Conservation (phyloP, 371 early-diverging fungal genomes). For the Syncephalastrum racemosum region DNA sequence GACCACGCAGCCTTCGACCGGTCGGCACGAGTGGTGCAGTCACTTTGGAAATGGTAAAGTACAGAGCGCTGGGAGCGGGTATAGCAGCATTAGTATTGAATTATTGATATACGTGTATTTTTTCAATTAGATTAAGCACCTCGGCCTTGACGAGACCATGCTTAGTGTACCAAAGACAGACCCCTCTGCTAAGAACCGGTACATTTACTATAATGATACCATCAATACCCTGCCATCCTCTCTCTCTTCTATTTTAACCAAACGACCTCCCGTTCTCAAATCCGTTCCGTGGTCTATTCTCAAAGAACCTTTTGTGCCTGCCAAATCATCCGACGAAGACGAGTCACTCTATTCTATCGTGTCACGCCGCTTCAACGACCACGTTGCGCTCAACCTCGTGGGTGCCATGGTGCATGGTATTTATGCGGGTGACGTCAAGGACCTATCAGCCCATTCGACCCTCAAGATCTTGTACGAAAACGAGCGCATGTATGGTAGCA, state of each 20-base stretch:
- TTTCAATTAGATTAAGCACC: conserved; percentile 52
- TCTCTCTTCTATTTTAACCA: conserved; percentile 41
- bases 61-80: too few relatives aligned
- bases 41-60: conserved; percentile 76
- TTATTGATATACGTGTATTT: not conserved
- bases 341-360: conserved; percentile 64
- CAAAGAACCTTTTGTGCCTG: conserved; percentile 43
- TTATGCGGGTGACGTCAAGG: conserved; percentile 84
- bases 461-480: conserved; percentile 65
- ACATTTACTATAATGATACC: conserved; percentile 68
- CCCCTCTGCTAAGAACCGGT: conserved; percentile 80
- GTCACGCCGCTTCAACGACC: conserved; percentile 74
- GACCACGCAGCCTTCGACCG: conserved; percentile 88
- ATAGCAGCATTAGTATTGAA: not conserved
- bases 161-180: conserved; percentile 64
- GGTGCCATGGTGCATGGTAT: conserved; percentile 92
- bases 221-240: conserved; percentile 69
- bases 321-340: conserved; percentile 44
- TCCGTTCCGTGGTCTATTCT: conserved; percentile 46
- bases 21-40: conserved; percentile 69
- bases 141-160: conserved; percentile 58
- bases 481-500: conserved; percentile 70
- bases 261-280: conserved; percentile 51
- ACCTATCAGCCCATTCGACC: conserved; percentile 75
- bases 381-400: conserved; percentile 52